Base-by-base conservation (phyloP, 2,329 filamentous ascomycete species). In the Botrytis deweyae region DNA sequence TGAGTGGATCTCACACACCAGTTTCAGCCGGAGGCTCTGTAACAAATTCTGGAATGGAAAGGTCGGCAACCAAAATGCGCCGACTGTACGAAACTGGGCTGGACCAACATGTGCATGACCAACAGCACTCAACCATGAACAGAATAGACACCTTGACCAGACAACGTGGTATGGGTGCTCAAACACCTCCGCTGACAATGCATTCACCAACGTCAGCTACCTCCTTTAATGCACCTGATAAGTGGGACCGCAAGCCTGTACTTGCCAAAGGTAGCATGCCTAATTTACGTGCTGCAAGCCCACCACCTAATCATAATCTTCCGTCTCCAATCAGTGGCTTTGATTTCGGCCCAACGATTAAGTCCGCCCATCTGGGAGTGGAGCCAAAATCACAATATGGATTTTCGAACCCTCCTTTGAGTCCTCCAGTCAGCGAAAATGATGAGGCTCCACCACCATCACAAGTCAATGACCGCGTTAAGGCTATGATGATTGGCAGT, bases 31-130 rank as follows among this genome's bases (percentile, higher is more conserved):
- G 74, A 33, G 75, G 83, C 84, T 1, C 78, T 83, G 59, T 81
- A n/a, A 66, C 84, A 9, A 81, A 82, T n/a, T 77, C 83, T 6
- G 83, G 84, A 0, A 79, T 90, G 0, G 92, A 94, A 73, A 88
- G 91, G 71, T 89, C 86, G 58, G 88, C 90, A 6, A 92, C 90
- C 1, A 92, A 95, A 76, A 88, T 88, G 2, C 89, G 92, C 70
- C 87, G 94, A 63, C 85, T 97, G 1, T 98, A 97, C 79, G 95
- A 97, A 76, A 93, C 93, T 76, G 92, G 92, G 0, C 85, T 97
- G 25, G 92, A 91, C 68, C 91, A 95, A 78, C 91, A 96, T 75
- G 86, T 93, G 20, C 91, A 95, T 68, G 93, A 95, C 72, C 92
- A 96, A 77, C 94, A 95, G 79, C 88, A 88, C 4, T 93, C 92